Evolutionary conservation across 78 protist species (phyloP).

Genomic region (Protostelium mycophagum): DNA sequence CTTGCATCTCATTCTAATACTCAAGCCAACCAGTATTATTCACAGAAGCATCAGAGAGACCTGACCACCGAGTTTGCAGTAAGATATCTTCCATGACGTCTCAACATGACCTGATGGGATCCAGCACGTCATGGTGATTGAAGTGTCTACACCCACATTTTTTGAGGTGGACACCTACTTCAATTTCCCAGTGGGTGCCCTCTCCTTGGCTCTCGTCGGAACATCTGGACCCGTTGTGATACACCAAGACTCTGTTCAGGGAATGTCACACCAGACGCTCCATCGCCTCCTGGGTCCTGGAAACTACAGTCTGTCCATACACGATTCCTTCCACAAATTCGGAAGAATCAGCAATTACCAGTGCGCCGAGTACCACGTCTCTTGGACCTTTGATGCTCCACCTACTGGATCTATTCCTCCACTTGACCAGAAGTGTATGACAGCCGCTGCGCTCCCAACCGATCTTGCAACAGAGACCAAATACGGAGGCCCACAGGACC

Average conservation of each 20-base stretch:
- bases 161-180: neutral
- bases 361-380: neutral
- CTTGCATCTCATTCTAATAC: too few relatives aligned
- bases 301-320: neutral
- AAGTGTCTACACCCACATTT: neutral
- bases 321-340: neutral
- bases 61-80: too few relatives aligned
- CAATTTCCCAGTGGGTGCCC: neutral
- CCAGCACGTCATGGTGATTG: neutral
- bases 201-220: neutral
- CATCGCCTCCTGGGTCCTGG: neutral
- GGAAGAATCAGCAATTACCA: neutral
- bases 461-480: neutral
- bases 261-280: neutral
- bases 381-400: neutral
- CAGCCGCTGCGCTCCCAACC: neutral
- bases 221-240: neutral
- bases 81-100: too few relatives aligned
- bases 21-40: too few relatives aligned
- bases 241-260: neutral
- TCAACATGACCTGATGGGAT: too few relatives aligned
- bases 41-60: too few relatives aligned
- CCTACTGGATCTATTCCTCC: neutral
- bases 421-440: neutral
- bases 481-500: neutral